Percentiles rank a stretch among this genome's conserved stretches.
Conservation (phyloP, 768 basidiomycete species). For the Lactifluus volemus region DNA sequence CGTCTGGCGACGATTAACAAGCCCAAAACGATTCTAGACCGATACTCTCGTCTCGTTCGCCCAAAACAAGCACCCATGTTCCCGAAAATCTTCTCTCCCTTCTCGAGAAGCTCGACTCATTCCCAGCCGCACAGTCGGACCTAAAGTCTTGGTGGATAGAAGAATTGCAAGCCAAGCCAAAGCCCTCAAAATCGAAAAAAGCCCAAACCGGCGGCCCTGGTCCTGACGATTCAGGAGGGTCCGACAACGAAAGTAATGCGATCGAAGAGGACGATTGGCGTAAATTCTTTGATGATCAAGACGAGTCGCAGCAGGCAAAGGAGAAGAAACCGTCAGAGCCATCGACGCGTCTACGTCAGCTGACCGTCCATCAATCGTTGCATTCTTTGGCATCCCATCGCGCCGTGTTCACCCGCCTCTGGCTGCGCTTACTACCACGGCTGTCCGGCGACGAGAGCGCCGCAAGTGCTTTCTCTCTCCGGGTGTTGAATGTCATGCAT, state of each 20-base stretch:
- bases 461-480: slow-evolving; percentile 37
- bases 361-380: slow-evolving; percentile 70
- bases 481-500: slow-evolving; percentile 73
- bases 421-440: slow-evolving; percentile 63
- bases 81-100: slow-evolving; percentile 50
- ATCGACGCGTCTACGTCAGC: slow-evolving; percentile 43
- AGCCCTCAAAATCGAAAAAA: slow-evolving; percentile 42
- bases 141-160: slow-evolving; percentile 74
- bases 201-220: background rate
- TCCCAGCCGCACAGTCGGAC: slow-evolving; percentile 63
- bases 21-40: slow-evolving; percentile 22
- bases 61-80: slow-evolving; percentile 29
- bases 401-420: slow-evolving; percentile 73
- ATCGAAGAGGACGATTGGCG: slow-evolving; percentile 68
- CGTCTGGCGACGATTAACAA: slow-evolving; percentile 16
- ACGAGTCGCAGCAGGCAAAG: slow-evolving; percentile 26
- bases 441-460: slow-evolving; percentile 34
- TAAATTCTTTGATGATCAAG: slow-evolving; percentile 66
- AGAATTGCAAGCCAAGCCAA: slow-evolving; percentile 50
- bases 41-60: slow-evolving; percentile 23
- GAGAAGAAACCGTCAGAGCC: slow-evolving; percentile 32
- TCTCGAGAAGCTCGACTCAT: slow-evolving; percentile 59
- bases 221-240: slow-evolving; percentile 21
- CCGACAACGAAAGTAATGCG: slow-evolving; percentile 29
- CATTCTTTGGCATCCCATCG: slow-evolving; percentile 71